phyloP scores from a whole-genome alignment of 1,139 yeast species.

The Suhomyces coccinellae region DNA sequence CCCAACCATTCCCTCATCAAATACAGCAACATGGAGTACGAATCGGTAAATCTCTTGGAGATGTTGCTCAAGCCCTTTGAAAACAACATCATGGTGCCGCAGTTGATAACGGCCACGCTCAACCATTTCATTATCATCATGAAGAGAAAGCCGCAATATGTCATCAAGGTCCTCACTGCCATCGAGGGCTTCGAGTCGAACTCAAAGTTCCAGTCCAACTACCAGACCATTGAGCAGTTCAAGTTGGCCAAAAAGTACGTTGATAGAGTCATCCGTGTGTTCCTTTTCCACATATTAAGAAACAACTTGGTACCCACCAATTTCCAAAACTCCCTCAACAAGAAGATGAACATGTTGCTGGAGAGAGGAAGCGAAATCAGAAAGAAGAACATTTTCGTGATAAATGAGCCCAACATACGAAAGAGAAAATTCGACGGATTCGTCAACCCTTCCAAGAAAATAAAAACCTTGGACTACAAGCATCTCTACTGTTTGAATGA shows the following conservation, averaged over 20 bases:
- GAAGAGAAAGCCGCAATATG: conserved; percentile 57
- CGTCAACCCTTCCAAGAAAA: conserved; percentile 26
- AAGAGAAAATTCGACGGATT: conserved; percentile 44
- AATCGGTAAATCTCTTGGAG: conserved; percentile 71
- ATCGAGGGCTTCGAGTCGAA: conserved; percentile 38
- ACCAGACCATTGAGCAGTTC: conserved; percentile 45
- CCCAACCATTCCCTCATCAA: conserved; percentile 69
- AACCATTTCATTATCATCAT: conserved; percentile 53
- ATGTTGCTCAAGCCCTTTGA: conserved; percentile 56
- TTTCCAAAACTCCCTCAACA: conserved; percentile 30
- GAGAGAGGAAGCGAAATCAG: conserved; percentile 46
- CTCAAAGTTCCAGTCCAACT: conserved; percentile 44
- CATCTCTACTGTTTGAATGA: conserved; percentile 62
- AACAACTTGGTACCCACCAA: conserved; percentile 36
- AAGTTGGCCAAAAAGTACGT: conserved; percentile 44
- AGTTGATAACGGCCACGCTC: conserved; percentile 55
- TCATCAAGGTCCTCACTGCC: conserved; percentile 42
- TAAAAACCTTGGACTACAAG: conserved; percentile 37
- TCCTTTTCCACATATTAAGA: conserved; percentile 38
- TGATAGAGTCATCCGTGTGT: conserved; percentile 41
- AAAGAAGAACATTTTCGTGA: conserved; percentile 37
- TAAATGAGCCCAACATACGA: conserved; percentile 33
- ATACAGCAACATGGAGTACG: conserved; percentile 58
- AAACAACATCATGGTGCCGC: conserved; percentile 56
- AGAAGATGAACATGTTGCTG: conserved; percentile 31